Conservation (phyloP, 495 filamentous ascomycete genomes). For the Sabuloglossum arenarium region DNA sequence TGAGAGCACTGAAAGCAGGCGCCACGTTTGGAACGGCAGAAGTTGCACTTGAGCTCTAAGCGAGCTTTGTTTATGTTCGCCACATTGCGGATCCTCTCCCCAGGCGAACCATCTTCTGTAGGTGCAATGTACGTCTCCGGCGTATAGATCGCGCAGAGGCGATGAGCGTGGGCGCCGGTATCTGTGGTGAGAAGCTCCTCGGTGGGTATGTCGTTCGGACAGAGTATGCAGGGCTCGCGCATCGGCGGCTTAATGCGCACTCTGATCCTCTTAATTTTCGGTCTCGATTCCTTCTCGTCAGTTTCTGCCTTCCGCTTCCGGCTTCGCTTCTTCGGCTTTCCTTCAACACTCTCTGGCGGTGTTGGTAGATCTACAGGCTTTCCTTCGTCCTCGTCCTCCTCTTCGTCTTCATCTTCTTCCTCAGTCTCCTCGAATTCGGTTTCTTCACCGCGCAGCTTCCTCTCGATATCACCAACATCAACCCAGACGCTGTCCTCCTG, state of each 20-base stretch:
- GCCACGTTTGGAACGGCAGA: conserved; percentile 81
- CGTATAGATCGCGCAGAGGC: conserved; percentile 73
- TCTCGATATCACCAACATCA: conserved; percentile 83
- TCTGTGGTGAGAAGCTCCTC: conserved; percentile 75
- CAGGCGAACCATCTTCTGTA: conserved; percentile 35
- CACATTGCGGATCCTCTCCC: conserved; percentile 56
- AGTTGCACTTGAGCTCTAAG: conserved; percentile 78
- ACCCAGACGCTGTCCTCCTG: conserved; percentile 96
- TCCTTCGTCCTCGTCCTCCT: conserved; percentile 42
- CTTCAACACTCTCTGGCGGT: conserved; percentile 52
- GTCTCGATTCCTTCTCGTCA: conserved; percentile 28
- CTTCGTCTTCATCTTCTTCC: conserved; percentile 45
- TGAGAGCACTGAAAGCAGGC: conserved; percentile 93
- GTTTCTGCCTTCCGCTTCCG: conserved; percentile 37
- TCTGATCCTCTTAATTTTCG: conserved; percentile 53
- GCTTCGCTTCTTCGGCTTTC: conserved; percentile 34
- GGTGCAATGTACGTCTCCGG: conserved; percentile 72
- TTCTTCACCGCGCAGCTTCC: conserved; percentile 76
- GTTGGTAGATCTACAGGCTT: conserved; percentile 58
- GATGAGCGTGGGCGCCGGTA: conserved; percentile 70
- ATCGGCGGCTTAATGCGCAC: conserved; percentile 44
- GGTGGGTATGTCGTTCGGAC: conserved; percentile 75
- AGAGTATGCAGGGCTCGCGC: conserved; percentile 78
- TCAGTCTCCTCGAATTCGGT: conserved; percentile 71
- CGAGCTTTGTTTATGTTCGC: conserved; percentile 68